These are phyloP conservation scores for Parmelia sp. DNA, from an alignment of 495 filamentous ascomycete genomes.

Conservation along the genomic window DNA sequence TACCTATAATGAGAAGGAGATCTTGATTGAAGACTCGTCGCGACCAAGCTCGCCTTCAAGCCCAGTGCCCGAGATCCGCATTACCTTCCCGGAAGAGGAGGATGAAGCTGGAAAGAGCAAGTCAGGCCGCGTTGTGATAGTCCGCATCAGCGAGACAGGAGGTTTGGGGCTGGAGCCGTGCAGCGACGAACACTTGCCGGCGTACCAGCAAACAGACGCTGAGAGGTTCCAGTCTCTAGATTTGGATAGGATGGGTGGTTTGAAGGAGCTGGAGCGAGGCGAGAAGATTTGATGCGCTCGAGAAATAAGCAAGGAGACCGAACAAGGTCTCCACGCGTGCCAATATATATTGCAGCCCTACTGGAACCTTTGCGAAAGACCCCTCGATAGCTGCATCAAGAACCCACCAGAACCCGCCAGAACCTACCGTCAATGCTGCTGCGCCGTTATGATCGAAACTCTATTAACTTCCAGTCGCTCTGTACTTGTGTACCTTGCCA, in stretches of 20 bases:
- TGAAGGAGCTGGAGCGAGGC: slow-evolving; percentile 57
- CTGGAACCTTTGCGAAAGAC: background rate
- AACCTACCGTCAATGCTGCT: background rate
- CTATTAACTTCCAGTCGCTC: background rate
- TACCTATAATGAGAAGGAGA: slow-evolving; percentile 66
- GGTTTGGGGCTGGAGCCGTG: slow-evolving; percentile 79
- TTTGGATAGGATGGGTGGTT: slow-evolving; percentile 86
- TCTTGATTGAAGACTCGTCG: slow-evolving; percentile 64
- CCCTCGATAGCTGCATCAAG: background rate
- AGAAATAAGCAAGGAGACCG: background rate
- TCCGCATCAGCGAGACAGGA: slow-evolving; percentile 79
- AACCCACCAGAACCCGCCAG: background rate
- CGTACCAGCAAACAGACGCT: slow-evolving; percentile 71
- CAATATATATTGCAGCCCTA: background rate
- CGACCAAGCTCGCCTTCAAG: slow-evolving; percentile 69
- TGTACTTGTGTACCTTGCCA: background rate
- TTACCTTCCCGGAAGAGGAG: slow-evolving; percentile 95
- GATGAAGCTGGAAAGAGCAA: slow-evolving; percentile 79
- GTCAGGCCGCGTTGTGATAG: slow-evolving; percentile 85
- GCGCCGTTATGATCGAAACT: slow-evolving; percentile 4
- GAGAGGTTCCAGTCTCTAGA: slow-evolving; percentile 86
- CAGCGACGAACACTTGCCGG: slow-evolving; percentile 71
- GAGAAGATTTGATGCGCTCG: background rate
- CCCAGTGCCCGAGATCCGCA: slow-evolving; percentile 93
- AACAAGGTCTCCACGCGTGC: background rate